Percentiles rank a stretch among this genome's conserved stretches.
These are phyloP conservation scores for Thelonectria olida DNA, from an alignment of 2,329 filamentous ascomycete species.

Conservation along the genomic window DNA sequence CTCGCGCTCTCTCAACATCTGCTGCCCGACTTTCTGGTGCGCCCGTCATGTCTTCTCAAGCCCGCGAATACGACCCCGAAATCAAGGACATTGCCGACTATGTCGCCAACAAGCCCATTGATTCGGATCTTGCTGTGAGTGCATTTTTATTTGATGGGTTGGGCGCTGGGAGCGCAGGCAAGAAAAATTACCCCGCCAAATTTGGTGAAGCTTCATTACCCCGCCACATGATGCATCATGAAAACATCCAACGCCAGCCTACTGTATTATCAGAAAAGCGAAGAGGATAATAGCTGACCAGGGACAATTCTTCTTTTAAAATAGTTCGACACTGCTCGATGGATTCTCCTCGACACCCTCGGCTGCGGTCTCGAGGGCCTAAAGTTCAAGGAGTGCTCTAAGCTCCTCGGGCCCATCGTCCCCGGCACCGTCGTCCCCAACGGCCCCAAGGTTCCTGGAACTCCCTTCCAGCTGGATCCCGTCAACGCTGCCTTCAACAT, in stretches of 20 bases:
- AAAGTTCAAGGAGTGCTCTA: conserved; percentile 94
- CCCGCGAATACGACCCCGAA: conserved; percentile 83
- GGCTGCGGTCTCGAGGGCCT: conserved; percentile 96
- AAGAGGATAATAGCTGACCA: conserved; percentile 15
- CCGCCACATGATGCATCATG: conserved; percentile 15
- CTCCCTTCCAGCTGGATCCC: conserved; percentile 92
- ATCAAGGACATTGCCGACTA: conserved; percentile 96
- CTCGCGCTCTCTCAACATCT: conserved; percentile 60
- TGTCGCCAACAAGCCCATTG: conserved; percentile 89
- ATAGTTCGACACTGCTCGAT: conserved; percentile 93
- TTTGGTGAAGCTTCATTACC: conserved; percentile 15
- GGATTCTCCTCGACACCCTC: conserved; percentile 95
- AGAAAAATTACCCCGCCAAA: conserved; percentile 10
- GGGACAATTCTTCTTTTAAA: not conserved
- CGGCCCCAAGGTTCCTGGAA: conserved; percentile 90
- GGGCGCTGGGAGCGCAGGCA: not conserved
- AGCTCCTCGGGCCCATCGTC: conserved; percentile 91
- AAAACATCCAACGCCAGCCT: conserved; percentile 12
- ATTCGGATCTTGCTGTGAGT: conserved; percentile 92
- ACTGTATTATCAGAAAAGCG: not conserved
- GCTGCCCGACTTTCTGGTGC: conserved; percentile 57
- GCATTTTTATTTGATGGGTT: not conserved
- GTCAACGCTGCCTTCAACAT: conserved; percentile 99
- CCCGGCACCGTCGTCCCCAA: conserved; percentile 91
- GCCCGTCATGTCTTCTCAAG: conserved; percentile 59